phyloP scores from a whole-genome alignment of 2,329 filamentous ascomycete species.

The Fusarium brachygibbosum region DNA sequence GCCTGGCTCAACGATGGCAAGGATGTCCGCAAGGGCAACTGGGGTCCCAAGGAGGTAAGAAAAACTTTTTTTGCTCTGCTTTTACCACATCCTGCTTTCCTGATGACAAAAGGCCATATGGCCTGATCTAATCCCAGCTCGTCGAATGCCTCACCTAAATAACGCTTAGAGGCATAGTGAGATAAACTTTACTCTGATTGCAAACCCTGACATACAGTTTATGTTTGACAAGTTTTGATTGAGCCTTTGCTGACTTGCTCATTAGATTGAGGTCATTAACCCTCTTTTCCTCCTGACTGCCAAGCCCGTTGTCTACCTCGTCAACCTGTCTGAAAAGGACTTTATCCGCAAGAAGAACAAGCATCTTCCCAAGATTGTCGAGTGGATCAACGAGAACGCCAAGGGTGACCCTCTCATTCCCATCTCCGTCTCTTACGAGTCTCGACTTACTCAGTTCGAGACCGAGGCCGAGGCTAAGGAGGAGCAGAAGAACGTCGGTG shows the following conservation, averaged over 20 bases:
- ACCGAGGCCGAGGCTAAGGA: slow-evolving; percentile 81
- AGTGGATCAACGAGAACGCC: slow-evolving; percentile 95
- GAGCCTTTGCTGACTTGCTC: slow-evolving; percentile 45
- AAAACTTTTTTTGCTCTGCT: slow-evolving; percentile 33
- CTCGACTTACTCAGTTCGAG: slow-evolving; percentile 85
- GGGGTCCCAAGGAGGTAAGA: slow-evolving; percentile 94
- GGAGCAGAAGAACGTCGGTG: slow-evolving; percentile 89
- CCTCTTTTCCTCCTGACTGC: slow-evolving; percentile 93
- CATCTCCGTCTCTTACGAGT: slow-evolving; percentile 92
- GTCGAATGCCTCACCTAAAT: slow-evolving; percentile 86
- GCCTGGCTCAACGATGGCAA: slow-evolving; percentile 88
- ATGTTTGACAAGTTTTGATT: slow-evolving; percentile 9
- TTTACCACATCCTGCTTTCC: slow-evolving; percentile 57
- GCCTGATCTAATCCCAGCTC: slow-evolving; percentile 99
- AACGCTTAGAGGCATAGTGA: slow-evolving; percentile 86
- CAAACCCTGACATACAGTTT: slow-evolving; percentile 28
- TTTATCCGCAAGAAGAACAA: slow-evolving; percentile 99
- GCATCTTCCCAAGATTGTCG: slow-evolving; percentile 90
- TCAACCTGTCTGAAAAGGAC: slow-evolving; percentile 97
- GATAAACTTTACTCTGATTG: slow-evolving; percentile 83
- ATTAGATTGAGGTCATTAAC: slow-evolving; percentile 96
- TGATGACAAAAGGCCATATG: slow-evolving; percentile 98
- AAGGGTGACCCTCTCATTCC: slow-evolving; percentile 91
- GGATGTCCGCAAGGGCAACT: slow-evolving; percentile 91
- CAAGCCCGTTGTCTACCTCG: slow-evolving; percentile 96